Conservation (phyloP, 106 monocot species). For the Acorus calamus region DNA sequence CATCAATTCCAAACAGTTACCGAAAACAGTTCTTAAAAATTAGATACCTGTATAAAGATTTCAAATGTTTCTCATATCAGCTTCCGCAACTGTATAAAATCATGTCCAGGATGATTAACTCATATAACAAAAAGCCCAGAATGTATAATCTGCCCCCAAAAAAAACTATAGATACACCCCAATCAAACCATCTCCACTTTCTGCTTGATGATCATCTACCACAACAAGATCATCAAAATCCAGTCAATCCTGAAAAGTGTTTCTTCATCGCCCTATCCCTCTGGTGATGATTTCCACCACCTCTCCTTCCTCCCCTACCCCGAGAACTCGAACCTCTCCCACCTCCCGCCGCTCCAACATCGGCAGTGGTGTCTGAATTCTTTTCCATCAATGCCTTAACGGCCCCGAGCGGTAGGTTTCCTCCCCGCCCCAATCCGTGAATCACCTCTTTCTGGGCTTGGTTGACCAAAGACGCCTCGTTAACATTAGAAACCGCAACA, state of each 20-base stretch:
- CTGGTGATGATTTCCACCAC: slow-evolving; percentile 38
- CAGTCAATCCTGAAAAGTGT: slow-evolving; percentile 53
- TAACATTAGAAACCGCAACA: slow-evolving; percentile 44
- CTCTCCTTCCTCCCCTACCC: slow-evolving; percentile 48
- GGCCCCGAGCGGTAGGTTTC: slow-evolving; percentile 60
- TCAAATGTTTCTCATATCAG: no score
- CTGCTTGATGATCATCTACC: no score
- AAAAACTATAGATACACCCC: no score
- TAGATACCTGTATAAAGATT: no score
- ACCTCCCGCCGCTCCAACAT: slow-evolving; percentile 17
- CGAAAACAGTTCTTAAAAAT: no score
- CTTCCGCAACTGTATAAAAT: no score
- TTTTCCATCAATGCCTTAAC: slow-evolving; percentile 21
- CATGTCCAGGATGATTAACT: no score
- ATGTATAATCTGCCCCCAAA: no score
- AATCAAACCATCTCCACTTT: no score
- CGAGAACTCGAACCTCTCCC: slow-evolving; percentile 27
- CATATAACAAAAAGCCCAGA: no score
- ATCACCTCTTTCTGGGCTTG: slow-evolving; percentile 70
- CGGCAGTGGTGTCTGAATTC: slow-evolving; percentile 10
- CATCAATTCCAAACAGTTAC: no score
- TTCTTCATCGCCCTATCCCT: slow-evolving; percentile 92
- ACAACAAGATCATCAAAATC: no score
- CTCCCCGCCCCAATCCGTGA: slow-evolving; percentile 85
- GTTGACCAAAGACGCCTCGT: slow-evolving; percentile 54